Conservation (phyloP, 2,329 filamentous ascomycete genomes). For the Arthrobotrys pseudoclavata region DNA sequence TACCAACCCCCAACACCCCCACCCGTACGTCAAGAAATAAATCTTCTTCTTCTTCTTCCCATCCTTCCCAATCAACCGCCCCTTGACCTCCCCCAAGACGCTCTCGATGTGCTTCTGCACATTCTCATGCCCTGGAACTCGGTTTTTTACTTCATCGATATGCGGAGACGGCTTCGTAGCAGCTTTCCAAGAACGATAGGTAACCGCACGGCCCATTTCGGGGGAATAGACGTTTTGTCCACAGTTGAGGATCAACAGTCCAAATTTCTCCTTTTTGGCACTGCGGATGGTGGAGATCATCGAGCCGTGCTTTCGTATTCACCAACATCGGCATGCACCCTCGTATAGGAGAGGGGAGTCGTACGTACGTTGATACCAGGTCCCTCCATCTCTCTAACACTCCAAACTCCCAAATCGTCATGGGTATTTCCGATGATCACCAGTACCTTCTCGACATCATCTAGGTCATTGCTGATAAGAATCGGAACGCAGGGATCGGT, state of each 20-base stretch:
- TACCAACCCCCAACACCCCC: slow-evolving; percentile 42
- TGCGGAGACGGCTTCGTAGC: slow-evolving; percentile 53
- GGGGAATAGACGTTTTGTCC: slow-evolving; percentile 61
- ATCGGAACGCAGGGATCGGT: slow-evolving; percentile 77
- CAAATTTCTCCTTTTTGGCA: slow-evolving; percentile 60
- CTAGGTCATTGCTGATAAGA: slow-evolving; percentile 67
- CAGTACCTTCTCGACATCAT: slow-evolving; percentile 32
- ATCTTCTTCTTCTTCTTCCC: slow-evolving; percentile 34
- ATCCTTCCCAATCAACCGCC: slow-evolving; percentile 20
- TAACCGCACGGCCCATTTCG: slow-evolving; percentile 58
- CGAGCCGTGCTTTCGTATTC: slow-evolving; percentile 59
- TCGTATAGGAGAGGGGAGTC: slow-evolving; percentile 38
- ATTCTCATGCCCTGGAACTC: slow-evolving; percentile 60
- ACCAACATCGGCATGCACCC: slow-evolving; percentile 33
- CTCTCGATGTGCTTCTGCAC: slow-evolving; percentile 61
- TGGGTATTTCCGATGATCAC: slow-evolving; percentile 44
- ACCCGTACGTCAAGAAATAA: slow-evolving; percentile 52
- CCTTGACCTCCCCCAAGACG: slow-evolving; percentile 60
- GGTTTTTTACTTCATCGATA: slow-evolving; percentile 61
- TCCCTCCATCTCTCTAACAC: slow-evolving; percentile 51
- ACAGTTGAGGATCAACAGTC: slow-evolving; percentile 61
- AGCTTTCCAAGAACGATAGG: slow-evolving; percentile 61
- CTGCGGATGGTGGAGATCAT: slow-evolving; percentile 61
- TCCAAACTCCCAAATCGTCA: slow-evolving; percentile 54
- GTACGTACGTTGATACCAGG: slow-evolving; percentile 46